Evolutionary conservation across 192 early-diverging fungal species (phyloP).

Genomic region (Obelidium mucronatum): DNA sequence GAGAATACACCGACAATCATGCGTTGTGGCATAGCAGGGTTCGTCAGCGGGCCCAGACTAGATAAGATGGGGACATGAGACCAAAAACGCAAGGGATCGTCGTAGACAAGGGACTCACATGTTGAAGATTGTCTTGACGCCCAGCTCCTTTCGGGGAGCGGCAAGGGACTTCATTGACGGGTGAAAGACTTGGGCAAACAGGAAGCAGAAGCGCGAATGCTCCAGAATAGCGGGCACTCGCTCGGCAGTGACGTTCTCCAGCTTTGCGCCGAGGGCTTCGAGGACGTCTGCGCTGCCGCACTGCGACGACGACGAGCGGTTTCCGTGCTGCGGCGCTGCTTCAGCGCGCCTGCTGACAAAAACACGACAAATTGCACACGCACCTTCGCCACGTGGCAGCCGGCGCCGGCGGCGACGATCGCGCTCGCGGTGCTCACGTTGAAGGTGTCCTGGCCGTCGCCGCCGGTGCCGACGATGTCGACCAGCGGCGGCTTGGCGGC

Average conservation of each 20-base stretch:
- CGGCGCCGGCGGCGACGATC: constrained; percentile 92
- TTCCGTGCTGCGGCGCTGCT: constrained; percentile 75
- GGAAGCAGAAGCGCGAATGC: constrained; percentile 80
- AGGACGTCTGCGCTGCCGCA: constrained; percentile 95
- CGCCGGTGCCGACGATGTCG: constrained; percentile 98
- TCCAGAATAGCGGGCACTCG: constrained; percentile 71
- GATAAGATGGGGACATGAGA: neutral
- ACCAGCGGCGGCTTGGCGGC: constrained; percentile 52
- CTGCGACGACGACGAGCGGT: constrained; percentile 87
- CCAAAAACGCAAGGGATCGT: neutral
- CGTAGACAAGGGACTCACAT: constrained; percentile 43
- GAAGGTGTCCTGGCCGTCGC: constrained; percentile 97
- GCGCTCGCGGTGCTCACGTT: constrained; percentile 94
- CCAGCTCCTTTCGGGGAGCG: constrained; percentile 81
- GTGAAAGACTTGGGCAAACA: constrained; percentile 92
- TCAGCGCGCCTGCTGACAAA: neutral
- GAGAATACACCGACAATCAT: constrained; percentile 94
- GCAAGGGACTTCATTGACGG: constrained; percentile 87
- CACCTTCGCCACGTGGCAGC: constrained; percentile 90
- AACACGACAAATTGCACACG: neutral
- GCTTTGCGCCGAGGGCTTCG: constrained; percentile 81
- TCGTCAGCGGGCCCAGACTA: constrained; percentile 86
- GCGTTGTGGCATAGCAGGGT: constrained; percentile 83
- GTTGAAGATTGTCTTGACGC: constrained; percentile 94
- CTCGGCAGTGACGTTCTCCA: constrained; percentile 69